Conservation (phyloP, 192 early-diverging fungal genomes). For the Backusella sp. region DNA sequence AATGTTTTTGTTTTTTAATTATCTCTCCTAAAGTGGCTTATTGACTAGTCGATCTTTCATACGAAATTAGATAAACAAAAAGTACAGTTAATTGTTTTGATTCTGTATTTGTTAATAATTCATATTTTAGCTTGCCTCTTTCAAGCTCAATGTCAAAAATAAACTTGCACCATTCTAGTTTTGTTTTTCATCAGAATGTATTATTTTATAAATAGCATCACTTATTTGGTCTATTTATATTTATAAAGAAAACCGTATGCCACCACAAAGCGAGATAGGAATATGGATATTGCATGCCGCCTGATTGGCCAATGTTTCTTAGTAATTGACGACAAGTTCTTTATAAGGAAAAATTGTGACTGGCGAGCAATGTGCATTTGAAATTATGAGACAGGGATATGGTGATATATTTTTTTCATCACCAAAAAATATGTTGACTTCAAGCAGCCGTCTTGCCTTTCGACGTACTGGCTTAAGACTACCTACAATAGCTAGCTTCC, state of each 20-base stretch:
- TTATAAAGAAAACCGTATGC: no score
- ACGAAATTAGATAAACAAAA: no score
- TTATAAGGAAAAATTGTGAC: not conserved
- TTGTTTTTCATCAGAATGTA: not conserved
- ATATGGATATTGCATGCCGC: no score
- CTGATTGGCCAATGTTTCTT: not conserved
- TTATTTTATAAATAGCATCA: no score
- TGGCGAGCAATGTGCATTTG: not conserved
- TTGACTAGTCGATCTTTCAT: no score
- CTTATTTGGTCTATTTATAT: no score
- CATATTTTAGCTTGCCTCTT: not conserved
- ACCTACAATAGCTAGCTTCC: not conserved
- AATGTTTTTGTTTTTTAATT: no score
- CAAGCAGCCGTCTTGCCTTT: not conserved
- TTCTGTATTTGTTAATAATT: no score
- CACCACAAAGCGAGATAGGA: no score
- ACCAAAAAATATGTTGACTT: not conserved
- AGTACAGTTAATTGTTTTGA: no score
- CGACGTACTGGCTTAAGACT: not conserved
- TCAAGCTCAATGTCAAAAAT: not conserved
- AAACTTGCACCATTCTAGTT: not conserved
- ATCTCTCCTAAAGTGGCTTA: no score
- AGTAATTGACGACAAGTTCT: not conserved
- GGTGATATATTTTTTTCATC: not conserved
- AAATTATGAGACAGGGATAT: constrained; percentile 3